These are phyloP conservation scores for Claviceps capensis DNA, from an alignment of 2,329 filamentous ascomycete species.

Conservation along the genomic window DNA sequence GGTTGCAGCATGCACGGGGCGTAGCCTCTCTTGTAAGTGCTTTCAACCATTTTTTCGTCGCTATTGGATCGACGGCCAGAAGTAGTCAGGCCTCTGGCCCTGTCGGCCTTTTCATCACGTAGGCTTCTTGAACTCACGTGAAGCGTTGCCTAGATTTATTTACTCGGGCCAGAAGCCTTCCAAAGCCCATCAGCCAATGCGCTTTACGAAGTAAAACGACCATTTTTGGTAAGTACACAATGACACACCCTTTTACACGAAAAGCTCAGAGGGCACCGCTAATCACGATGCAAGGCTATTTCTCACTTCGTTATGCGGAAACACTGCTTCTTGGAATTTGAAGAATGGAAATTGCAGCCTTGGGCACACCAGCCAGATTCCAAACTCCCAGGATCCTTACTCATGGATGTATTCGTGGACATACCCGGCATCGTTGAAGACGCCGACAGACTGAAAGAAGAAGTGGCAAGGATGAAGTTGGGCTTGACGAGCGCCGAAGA, in stretches of 20 bases:
- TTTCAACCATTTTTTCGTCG: background rate
- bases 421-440: conserved; percentile 6
- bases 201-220: conserved; percentile 5
- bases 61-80: too few species aligned
- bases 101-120: too few species aligned
- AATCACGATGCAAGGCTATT: background rate
- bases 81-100: too few species aligned
- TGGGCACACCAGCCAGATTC: conserved; percentile 1
- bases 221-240: conserved; percentile 1
- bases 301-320: conserved; percentile 5
- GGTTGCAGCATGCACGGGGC: conserved; percentile 3
- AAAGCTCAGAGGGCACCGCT: background rate
- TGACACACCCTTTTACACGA: background rate
- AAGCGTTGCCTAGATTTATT: background rate
- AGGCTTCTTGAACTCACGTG: too few species aligned
- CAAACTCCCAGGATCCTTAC: conserved; percentile 3
- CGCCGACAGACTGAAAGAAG: conserved; percentile 1
- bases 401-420: conserved; percentile 7
- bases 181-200: conserved; percentile 4
- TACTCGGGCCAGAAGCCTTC: conserved; percentile 4
- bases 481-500: background rate
- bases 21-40: conserved; percentile 3
- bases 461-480: background rate
- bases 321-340: conserved; percentile 3
- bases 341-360: conserved; percentile 4